A percentile compares a stretch with the other conserved stretches of the same genome.
These are phyloP conservation scores for Lepidium africanum DNA, from an alignment of 345 rosid species.

Conservation along the genomic window DNA sequence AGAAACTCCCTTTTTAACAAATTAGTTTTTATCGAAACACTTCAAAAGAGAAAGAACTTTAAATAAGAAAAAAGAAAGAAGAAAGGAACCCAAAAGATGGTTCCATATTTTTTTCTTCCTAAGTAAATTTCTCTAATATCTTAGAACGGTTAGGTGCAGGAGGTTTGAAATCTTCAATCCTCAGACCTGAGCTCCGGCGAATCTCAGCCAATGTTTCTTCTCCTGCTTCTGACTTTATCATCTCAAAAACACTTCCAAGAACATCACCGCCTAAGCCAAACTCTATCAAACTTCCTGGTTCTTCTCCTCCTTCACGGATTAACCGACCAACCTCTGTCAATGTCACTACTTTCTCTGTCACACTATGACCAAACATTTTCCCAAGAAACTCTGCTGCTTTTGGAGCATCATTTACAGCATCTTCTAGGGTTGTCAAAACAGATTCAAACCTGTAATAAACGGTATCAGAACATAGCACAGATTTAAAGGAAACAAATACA, in stretches of 20 bases:
- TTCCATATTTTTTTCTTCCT: constrained; percentile 30
- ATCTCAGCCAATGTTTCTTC: constrained; percentile 47
- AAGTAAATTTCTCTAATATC: constrained; percentile 65
- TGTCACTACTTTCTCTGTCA: constrained; percentile 40
- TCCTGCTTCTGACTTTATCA: constrained; percentile 52
- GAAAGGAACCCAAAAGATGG: constrained; percentile 33
- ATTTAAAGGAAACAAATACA: not conserved
- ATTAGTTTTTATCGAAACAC: constrained; percentile 25
- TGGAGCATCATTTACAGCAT: constrained; percentile 87
- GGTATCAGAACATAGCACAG: no score
- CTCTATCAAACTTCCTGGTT: constrained; percentile 44
- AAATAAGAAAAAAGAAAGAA: not conserved
- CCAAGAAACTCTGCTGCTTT: constrained; percentile 88
- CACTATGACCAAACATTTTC: constrained; percentile 46
- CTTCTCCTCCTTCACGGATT: constrained; percentile 67
- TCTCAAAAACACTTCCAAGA: constrained; percentile 67
- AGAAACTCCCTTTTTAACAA: constrained; percentile 17
- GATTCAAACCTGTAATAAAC: constrained; percentile 53
- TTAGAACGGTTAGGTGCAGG: constrained; percentile 46
- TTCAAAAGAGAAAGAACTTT: not conserved
- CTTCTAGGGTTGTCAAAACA: constrained; percentile 68
- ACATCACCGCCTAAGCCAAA: constrained; percentile 80
- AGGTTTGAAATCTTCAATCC: constrained; percentile 67
- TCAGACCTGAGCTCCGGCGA: constrained; percentile 44
- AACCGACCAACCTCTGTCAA: constrained; percentile 55